Evolutionary conservation across 2,329 filamentous ascomycete genomes (phyloP), one percentile per base, ranked within the genome.

Genomic region (Sporothrix globosa): DNA sequence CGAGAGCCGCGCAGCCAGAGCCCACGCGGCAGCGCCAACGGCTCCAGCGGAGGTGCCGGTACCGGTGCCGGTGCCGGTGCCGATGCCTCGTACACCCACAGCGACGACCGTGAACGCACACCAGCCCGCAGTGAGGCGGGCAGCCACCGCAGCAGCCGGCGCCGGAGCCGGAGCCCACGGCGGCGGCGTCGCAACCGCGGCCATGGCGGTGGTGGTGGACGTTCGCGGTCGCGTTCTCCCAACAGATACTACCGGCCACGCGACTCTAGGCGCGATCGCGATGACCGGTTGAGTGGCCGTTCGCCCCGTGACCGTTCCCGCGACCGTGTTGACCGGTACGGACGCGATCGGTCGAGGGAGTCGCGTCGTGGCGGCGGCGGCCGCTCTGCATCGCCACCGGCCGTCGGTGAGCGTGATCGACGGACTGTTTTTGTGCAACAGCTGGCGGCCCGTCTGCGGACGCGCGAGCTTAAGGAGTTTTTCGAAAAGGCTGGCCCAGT

Each of bases 351-450:
- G 72, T 78, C 84, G 71, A 81, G 81, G 75, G 86, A 88, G 73
- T 80, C 79, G 70, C 61, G 53, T 24, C 61, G 68, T 11, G 60
- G 69, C 24, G 53, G 56, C 14, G 39, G 60, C 44, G n/a, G 46
- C 39, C 50, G 70, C 17, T 89, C 91, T 68, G 91, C 93, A 39
- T 89, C 77, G 0, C 75, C 76, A 9, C 88, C 92, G 72, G 97
- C 92, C 76, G 94, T 97, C 80, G 96, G 98, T 82, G 96, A 99
- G 82, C 91, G 95, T 78, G 96, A 99, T 83, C 91, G 93, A 76
- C 92, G 96, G 77, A 99, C 96, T 71, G 93, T 99, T 72, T 99
- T 99, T 79, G 96, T 99, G 69, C 96, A 99, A 84, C 96, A 99
- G 82, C 91, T 99, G 78, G 96, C 96, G 75, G 94, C 94, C 75